Evolutionary conservation across 306 rosid genomes (phyloP).

Genomic region (Medicago arabica): DNA sequence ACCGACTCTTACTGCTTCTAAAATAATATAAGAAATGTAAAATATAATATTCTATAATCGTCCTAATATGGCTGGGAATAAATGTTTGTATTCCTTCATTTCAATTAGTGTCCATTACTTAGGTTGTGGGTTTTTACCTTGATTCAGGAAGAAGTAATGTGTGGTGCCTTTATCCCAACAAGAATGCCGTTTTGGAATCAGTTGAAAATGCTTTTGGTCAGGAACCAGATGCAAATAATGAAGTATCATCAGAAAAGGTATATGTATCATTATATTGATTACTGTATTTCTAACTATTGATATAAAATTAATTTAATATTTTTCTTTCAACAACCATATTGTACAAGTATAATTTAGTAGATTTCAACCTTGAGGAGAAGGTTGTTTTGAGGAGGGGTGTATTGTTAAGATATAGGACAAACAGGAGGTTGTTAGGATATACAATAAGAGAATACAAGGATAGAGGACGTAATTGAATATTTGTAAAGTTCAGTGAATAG

Average conservation of each 20-base stretch:
- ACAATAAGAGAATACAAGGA: too few relatives aligned
- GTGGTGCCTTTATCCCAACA: slow-evolving; percentile 97
- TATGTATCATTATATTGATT: slow-evolving; percentile 6
- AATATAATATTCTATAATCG: neutral
- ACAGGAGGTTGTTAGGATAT: too few relatives aligned
- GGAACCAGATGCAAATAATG: slow-evolving; percentile 49
- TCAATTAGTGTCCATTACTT: slow-evolving; percentile 20
- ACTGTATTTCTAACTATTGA: slow-evolving; percentile 19
- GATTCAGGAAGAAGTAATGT: slow-evolving; percentile 73
- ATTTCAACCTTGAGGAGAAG: too few relatives aligned
- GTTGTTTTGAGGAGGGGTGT: too few relatives aligned
- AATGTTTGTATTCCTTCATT: slow-evolving; percentile 18
- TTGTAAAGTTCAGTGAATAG: too few relatives aligned
- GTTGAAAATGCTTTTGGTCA: slow-evolving; percentile 73
- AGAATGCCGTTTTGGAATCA: slow-evolving; percentile 56
- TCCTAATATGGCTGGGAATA: neutral
- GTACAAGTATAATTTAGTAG: too few relatives aligned
- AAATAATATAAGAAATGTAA: neutral
- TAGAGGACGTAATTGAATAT: too few relatives aligned
- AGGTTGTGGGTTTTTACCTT: slow-evolving; percentile 20
- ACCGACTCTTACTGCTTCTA: neutral
- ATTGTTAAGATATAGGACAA: too few relatives aligned
- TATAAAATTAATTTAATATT: neutral
- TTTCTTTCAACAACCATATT: too few relatives aligned
- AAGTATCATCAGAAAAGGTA: slow-evolving; percentile 52